Percentiles rank a stretch among this genome's conserved stretches.
Evolutionary conservation across 441 rosid genomes (phyloP).

Genomic region (Viola pubescens): DNA sequence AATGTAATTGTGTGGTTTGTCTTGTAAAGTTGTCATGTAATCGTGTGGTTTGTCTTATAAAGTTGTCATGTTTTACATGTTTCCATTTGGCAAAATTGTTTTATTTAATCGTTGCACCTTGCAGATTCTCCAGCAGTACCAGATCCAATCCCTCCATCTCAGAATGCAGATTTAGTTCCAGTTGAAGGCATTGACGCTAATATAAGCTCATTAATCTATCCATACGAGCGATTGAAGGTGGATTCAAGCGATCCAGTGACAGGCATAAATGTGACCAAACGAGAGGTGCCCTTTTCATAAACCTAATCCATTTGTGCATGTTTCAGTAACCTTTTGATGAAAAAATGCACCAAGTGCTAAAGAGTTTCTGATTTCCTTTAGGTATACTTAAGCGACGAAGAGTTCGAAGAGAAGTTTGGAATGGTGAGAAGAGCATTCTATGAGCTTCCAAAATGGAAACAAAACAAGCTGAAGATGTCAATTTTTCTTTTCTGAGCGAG

Average conservation of each 20-base stretch:
- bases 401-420: slow-evolving; percentile 55
- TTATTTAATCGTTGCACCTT: slow-evolving; percentile 8
- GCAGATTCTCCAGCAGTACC: slow-evolving; percentile 36
- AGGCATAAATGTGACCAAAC: slow-evolving; percentile 49
- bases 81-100: slow-evolving; percentile 8
- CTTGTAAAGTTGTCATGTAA: too few species aligned
- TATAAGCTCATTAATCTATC: slow-evolving; percentile 29
- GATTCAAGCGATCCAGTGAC: slow-evolving; percentile 43
- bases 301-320: background rate
- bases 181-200: slow-evolving; percentile 19
- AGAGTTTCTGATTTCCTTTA: slow-evolving; percentile 16
- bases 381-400: slow-evolving; percentile 59
- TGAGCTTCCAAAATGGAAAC: slow-evolving; percentile 69
- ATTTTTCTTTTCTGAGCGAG: slow-evolving; percentile 43
- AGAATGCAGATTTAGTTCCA: slow-evolving; percentile 18
- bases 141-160: slow-evolving; percentile 18
- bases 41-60: too few species aligned
- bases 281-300: slow-evolving; percentile 45
- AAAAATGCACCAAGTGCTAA: too few species aligned
- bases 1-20: too few species aligned
- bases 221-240: slow-evolving; percentile 45
- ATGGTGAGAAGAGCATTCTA: slow-evolving; percentile 51
- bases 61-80: too few species aligned
- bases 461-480: slow-evolving; percentile 67
- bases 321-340: background rate